Evolutionary conservation across 2,329 filamentous ascomycete species (phyloP), one percentile per base, ranked within the genome.

Genomic region (Trichoderma sp.): DNA sequence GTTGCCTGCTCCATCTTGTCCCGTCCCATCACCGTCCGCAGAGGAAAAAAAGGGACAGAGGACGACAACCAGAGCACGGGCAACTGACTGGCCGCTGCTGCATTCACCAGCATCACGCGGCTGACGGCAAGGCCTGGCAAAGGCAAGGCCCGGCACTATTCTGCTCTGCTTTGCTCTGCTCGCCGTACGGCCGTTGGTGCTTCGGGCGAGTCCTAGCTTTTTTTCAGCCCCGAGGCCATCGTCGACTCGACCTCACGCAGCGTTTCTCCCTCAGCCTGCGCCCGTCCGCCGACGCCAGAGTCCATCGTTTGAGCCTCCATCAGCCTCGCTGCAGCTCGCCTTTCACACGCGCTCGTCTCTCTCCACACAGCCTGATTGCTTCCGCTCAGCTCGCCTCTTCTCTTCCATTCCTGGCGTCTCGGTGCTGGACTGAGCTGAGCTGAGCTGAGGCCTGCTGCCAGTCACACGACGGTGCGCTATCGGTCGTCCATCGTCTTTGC

Each of bases 191-290:
- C 26, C 34, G 51, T 55, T 28, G 15, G 59, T 55, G 59, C 50
- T 47, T 34, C 21, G 50, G 48, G 41, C 50, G 30, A 45, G 59
- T 43, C 54, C 59, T 50, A 55, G 41, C 59, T 63, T 55, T 47
- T 39, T 39, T 52, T 50, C 59, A 45, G 59, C 59, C 26, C 54
- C 19, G 50, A 63, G 41, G 28, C 50, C 48, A 54, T 63, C 59
- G 57, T 52, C 41, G 50, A 44, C 39, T 63, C 39, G 28, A 47
- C 34, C 50, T 52, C 58, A 19, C 48, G 43, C 39, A 52, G 47
- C 58, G 30, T 62, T 43, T 50, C 17, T 39, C 51, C 61, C 61
- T 52, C 61, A 50, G 61, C 56, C 61, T 30, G 44, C 61, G 61
- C 15, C 60, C 51, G 41, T 41, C 52, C 44, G 52, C 51, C 43